Percentiles rank a stretch among this genome's conserved stretches.
Conservation (phyloP, 345 rosid species). For the Hibiscus mutabilis region DNA sequence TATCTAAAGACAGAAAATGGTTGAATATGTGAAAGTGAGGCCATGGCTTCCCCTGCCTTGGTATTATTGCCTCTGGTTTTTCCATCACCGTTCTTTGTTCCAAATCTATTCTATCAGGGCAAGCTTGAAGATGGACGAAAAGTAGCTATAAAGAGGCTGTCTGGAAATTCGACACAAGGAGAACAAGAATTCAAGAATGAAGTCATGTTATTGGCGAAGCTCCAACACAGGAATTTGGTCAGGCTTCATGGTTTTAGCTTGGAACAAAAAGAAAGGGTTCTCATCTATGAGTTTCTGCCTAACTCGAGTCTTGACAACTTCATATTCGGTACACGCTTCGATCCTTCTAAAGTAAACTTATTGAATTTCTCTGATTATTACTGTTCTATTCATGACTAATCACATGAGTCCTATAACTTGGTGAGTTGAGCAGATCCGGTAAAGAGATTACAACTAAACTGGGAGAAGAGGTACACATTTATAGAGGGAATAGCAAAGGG, state of each 20-base stretch:
- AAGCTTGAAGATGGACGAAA: conserved; percentile 3
- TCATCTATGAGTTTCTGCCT: conserved; percentile 13
- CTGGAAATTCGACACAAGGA: conserved; percentile 5
- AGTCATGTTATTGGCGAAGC: conserved; percentile 10
- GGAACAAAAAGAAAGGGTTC: not conserved
- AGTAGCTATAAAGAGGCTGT: conserved; percentile 10
- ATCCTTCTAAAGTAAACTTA: not conserved
- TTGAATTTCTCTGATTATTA: not conserved
- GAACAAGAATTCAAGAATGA: conserved; percentile 11
- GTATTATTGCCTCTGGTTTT: not conserved
- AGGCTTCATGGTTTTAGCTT: conserved; percentile 14
- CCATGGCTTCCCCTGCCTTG: not conserved
- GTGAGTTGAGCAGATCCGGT: not conserved
- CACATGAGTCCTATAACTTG: not conserved
- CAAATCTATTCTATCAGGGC: conserved; percentile 2
- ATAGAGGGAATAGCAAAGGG: conserved; percentile 35
- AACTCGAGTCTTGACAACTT: conserved; percentile 13
- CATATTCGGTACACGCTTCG: not conserved
- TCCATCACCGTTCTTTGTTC: not conserved
- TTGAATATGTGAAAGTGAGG: not conserved
- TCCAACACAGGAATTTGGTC: conserved; percentile 14
- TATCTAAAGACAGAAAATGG: not conserved
- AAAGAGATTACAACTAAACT: conserved; percentile 18
- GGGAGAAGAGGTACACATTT: conserved; percentile 30
- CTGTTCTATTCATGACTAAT: too few relatives aligned